phyloP scores from a whole-genome alignment of 768 basidiomycete species.

The Phylloporus arenicola region DNA sequence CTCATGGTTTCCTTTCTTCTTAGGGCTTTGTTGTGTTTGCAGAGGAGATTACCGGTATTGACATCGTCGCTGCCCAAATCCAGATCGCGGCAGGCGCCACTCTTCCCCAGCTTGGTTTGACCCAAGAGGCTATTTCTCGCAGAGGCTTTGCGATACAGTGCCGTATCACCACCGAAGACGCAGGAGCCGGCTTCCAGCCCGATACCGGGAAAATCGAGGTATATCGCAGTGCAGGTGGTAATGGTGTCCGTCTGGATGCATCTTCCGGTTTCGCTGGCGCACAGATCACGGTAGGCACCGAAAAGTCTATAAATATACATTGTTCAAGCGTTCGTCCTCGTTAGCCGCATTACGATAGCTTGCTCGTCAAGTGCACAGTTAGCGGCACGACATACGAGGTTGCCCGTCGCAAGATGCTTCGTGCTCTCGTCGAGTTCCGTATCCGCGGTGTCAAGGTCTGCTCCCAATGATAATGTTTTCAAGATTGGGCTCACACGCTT shows the following conservation, averaged over 20 bases:
- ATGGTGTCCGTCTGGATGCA: conserved; percentile 95
- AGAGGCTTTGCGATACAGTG: conserved; percentile 98
- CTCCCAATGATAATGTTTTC: not conserved
- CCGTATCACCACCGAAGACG: conserved; percentile 97
- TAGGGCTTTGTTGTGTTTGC: conserved; percentile 2
- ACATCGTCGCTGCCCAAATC: conserved; percentile 98
- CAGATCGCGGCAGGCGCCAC: conserved; percentile 99
- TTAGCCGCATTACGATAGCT: conserved; percentile 95
- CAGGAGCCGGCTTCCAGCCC: conserved; percentile 88
- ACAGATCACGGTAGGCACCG: conserved; percentile 82
- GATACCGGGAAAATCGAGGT: conserved; percentile 99
- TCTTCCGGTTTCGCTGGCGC: conserved; percentile 98
- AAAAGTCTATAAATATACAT: not conserved
- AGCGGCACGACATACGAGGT: conserved; percentile 98
- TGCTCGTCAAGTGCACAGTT: conserved; percentile 94
- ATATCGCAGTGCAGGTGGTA: conserved; percentile 97
- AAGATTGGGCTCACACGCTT: not conserved
- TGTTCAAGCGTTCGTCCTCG: not conserved
- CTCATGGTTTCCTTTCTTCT: not conserved
- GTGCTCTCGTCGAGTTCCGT: conserved; percentile 99
- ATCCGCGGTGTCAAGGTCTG: conserved; percentile 94
- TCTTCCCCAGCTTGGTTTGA: conserved; percentile 89
- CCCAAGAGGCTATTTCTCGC: conserved; percentile 92
- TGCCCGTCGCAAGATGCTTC: conserved; percentile 97
- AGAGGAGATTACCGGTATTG: conserved; percentile 99